Evolutionary conservation across 192 early-diverging fungal species (phyloP).

Genomic region (Funneliformis geosporum): DNA sequence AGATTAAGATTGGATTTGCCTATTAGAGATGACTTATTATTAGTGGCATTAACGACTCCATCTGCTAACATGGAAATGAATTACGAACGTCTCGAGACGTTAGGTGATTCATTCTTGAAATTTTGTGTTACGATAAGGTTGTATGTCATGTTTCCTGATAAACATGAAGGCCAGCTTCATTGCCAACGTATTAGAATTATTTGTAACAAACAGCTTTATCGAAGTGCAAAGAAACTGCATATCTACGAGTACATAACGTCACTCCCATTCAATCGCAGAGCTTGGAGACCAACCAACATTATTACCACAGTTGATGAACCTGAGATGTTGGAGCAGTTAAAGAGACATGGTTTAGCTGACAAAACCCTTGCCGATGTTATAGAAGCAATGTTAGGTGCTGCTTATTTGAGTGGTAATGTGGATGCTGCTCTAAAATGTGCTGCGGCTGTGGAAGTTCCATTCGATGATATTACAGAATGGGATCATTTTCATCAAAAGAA

Average conservation of each 20-base stretch:
- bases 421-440: constrained; percentile 56
- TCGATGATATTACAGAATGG: constrained; percentile 57
- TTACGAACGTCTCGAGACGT: constrained; percentile 87
- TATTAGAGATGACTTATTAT: constrained; percentile 47
- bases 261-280: constrained; percentile 59
- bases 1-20: constrained; percentile 42
- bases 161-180: constrained; percentile 83
- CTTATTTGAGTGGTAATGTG: constrained; percentile 60
- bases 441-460: constrained; percentile 56
- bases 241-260: constrained; percentile 65
- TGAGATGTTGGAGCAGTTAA: constrained; percentile 28
- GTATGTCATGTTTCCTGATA: constrained; percentile 72
- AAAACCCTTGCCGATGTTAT: constrained; percentile 87
- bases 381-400: constrained; percentile 81
- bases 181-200: constrained; percentile 68
- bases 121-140: constrained; percentile 69
- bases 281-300: constrained; percentile 56
- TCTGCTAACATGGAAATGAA: constrained; percentile 65
- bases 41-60: constrained; percentile 74
- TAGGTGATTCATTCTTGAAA: constrained; percentile 91
- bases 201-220: constrained; percentile 72
- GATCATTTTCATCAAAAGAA: constrained; percentile 44
- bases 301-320: constrained; percentile 38
- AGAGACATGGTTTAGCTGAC: constrained; percentile 63
- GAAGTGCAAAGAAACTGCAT: constrained; percentile 50